Evolutionary conservation across 768 basidiomycete genomes (phyloP), one percentile per base, ranked within the genome.

Genomic region (Leccinum subtestaceum): DNA sequence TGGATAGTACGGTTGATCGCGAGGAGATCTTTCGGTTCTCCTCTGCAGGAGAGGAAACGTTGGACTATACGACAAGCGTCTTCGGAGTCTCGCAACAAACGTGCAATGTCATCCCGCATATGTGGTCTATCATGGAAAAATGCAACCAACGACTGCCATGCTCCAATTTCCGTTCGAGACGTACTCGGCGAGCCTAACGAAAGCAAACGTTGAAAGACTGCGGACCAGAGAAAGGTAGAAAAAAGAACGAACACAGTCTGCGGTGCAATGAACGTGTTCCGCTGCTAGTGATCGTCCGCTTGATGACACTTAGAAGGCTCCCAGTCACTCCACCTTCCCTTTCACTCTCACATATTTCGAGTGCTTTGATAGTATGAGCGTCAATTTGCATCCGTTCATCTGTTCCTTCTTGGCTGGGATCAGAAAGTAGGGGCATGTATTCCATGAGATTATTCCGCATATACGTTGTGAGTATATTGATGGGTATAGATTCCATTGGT

Each of bases 311-410:
- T 32, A 93, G 66, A 56, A 95, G 77, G 65, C 87, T 92, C 4
- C 93, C 93, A 57, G 81, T 83, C 11, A 76, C 70, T 0, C 90
- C 86, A 1, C 90, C 89, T 65, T 93, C 91, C 31, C 84, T 78
- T 27, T 84, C 80, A 31, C 80, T 81, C 75, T 93, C 91, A 23
- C 85, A 80, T 54, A 95, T 88, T 71, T 95, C 93, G 48, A 95
- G 82, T n/a, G 89, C 87, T 69, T 89, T 88, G 72, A 94, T 88
- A 1, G 93, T 94, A 69, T 94, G 87, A 4, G 89, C 81, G 68
- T 95, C 93, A 57, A 95, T 91, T 63, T 93, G 88, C 91, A 95
- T 92, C n/a, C 86, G 79, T 25, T 78, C 75, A 27, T 77, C 68
- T 15, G 71, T 61, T 17, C 71, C 77, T 70, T 93, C 89, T 62